These are phyloP conservation scores for Trifolium dubium DNA, from an alignment of 306 rosid species.

Conservation along the genomic window DNA sequence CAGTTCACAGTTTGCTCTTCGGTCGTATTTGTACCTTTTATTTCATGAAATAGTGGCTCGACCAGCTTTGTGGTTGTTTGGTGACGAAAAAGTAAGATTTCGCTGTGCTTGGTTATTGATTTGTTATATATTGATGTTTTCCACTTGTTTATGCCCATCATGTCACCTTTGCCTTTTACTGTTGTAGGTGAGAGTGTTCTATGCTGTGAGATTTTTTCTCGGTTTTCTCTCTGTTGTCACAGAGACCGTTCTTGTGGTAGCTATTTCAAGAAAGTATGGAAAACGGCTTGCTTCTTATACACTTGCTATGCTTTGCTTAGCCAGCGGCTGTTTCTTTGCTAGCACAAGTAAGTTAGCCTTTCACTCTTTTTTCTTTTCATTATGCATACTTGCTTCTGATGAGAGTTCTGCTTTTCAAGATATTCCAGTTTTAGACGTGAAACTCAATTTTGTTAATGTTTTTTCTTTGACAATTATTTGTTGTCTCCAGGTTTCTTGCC, in stretches of 20 bases:
- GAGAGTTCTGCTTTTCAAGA: neutral
- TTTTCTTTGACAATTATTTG: constrained; percentile 24
- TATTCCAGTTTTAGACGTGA: neutral
- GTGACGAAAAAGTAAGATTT: constrained; percentile 77
- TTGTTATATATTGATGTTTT: neutral
- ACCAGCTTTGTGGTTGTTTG: constrained; percentile 83
- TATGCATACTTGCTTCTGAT: constrained; percentile 14
- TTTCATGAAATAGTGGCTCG: constrained; percentile 89
- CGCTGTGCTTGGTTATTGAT: constrained; percentile 17
- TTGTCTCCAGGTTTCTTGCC: constrained; percentile 89
- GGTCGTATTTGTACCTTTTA: constrained; percentile 85
- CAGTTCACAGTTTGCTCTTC: constrained; percentile 97
- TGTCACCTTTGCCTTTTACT: constrained; percentile 40
- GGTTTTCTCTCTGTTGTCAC: constrained; percentile 79
- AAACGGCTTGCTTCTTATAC: constrained; percentile 89
- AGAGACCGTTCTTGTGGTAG: constrained; percentile 86
- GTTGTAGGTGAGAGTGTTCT: constrained; percentile 88
- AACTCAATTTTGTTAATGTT: constrained; percentile 27
- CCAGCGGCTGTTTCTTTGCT: constrained; percentile 97
- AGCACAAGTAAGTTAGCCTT: constrained; percentile 83
- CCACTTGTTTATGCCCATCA: constrained; percentile 29
- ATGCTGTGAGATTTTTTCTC: constrained; percentile 84
- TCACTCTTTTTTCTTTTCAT: neutral
- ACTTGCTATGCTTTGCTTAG: constrained; percentile 94
- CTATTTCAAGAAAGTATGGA: constrained; percentile 90